phyloP scores from a whole-genome alignment of 371 early-diverging fungal species.

The Mucor indicus region DNA sequence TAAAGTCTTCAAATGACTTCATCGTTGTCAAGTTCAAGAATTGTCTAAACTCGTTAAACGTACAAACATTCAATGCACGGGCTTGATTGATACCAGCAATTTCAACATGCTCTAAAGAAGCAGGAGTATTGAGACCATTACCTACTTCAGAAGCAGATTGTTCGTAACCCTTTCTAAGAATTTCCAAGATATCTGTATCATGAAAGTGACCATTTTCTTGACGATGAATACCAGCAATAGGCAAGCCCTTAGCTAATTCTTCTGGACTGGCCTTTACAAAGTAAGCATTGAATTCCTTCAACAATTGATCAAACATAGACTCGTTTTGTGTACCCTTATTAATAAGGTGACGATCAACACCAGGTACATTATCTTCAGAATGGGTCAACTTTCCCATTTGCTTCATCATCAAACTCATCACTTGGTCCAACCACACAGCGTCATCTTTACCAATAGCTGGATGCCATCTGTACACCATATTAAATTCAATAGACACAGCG shows the following conservation, averaged over 20 bases:
- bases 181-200: conserved; percentile 28
- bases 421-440: conserved; percentile 27
- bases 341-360: conserved; percentile 6
- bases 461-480: conserved; percentile 53
- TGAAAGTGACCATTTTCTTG: conserved; percentile 29
- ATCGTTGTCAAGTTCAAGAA: conserved; percentile 39
- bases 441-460: conserved; percentile 45
- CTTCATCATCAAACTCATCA: conserved; percentile 18
- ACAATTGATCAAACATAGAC: conserved; percentile 20
- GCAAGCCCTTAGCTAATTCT: conserved; percentile 33
- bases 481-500: conserved; percentile 51
- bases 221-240: conserved; percentile 44
- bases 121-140: conserved; percentile 43
- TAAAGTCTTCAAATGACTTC: conserved; percentile 37
- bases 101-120: conserved; percentile 42
- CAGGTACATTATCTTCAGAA: not conserved
- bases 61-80: conserved; percentile 31
- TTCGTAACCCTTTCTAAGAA: conserved; percentile 21
- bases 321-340: conserved; percentile 21
- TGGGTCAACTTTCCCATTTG: conserved; percentile 1
- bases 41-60: conserved; percentile 49
- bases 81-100: conserved; percentile 45
- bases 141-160: conserved; percentile 36
- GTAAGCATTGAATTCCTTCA: conserved; percentile 27
- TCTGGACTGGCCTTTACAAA: conserved; percentile 33